Percentiles rank a stretch among this genome's conserved stretches.
Conservation (phyloP, 768 basidiomycete species). For the Lentinula raphanica region DNA sequence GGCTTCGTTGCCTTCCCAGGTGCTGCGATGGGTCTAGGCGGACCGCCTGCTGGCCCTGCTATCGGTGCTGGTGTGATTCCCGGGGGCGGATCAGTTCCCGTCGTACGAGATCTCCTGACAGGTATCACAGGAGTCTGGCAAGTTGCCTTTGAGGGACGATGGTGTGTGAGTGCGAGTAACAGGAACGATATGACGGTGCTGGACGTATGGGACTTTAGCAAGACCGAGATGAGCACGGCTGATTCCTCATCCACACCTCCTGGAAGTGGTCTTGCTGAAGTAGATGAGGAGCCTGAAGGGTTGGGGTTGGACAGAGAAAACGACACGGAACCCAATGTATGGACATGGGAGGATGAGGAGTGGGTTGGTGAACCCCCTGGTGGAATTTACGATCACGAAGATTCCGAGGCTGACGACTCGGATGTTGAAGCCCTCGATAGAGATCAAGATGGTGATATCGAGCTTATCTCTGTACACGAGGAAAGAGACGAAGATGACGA, state of each 20-base stretch:
- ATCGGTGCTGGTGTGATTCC: neutral
- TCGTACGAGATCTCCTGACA: constrained; percentile 83
- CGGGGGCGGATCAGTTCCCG: constrained; percentile 41
- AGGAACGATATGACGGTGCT: constrained; percentile 70
- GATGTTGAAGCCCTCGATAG: constrained; percentile 14
- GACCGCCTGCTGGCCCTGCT: neutral
- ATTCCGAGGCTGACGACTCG: constrained; percentile 25
- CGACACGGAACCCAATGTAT: neutral
- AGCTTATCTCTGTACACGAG: constrained; percentile 5
- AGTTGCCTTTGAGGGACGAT: constrained; percentile 89
- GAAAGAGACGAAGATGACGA: constrained; percentile 13
- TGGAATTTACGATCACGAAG: constrained; percentile 67
- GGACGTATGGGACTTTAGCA: constrained; percentile 88
- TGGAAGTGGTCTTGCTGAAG: constrained; percentile 1
- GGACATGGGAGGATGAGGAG: constrained; percentile 38
- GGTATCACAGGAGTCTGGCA: constrained; percentile 97
- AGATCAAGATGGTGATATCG: constrained; percentile 10
- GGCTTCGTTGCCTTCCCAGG: neutral
- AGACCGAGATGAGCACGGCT: neutral
- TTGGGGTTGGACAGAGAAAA: neutral
- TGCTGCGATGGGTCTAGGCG: neutral
- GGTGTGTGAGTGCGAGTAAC: constrained; percentile 93
- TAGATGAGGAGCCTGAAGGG: constrained; percentile 11
- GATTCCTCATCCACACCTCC: neutral
- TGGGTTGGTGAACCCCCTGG: constrained; percentile 78